Conservation (phyloP, 2,329 filamentous ascomycete genomes). For the Epichloe amarillans region DNA sequence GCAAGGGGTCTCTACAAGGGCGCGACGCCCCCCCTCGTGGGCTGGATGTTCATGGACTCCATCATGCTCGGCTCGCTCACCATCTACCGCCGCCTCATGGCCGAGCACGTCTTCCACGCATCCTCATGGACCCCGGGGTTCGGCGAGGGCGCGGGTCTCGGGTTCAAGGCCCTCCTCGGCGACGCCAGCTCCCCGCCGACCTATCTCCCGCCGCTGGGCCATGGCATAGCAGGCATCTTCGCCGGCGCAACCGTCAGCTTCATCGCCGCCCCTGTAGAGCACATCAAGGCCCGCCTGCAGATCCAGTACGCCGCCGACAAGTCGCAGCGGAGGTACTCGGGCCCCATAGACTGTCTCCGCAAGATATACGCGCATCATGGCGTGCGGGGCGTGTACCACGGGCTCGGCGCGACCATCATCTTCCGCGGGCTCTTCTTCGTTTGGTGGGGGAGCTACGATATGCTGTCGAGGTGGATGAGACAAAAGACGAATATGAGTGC, state of each 20-base stretch:
- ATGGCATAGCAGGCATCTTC: constrained; percentile 76
- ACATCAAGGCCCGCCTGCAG: constrained; percentile 87
- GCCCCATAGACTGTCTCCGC: constrained; percentile 69
- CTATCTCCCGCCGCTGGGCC: constrained; percentile 61
- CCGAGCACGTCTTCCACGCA: constrained; percentile 63
- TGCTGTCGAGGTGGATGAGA: constrained; percentile 58
- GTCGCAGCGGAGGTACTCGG: constrained; percentile 64
- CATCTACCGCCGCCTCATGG: constrained; percentile 73
- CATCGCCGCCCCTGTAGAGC: constrained; percentile 86
- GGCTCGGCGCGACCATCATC: constrained; percentile 69
- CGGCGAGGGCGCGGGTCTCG: constrained; percentile 9
- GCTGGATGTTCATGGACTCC: constrained; percentile 97
- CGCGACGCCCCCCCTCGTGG: constrained; percentile 72
- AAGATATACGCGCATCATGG: constrained; percentile 65
- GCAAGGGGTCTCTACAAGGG: constrained; percentile 84
- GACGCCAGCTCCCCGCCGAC: constrained; percentile 4
- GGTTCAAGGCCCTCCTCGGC: constrained; percentile 4
- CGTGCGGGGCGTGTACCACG: constrained; percentile 69
- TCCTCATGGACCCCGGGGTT: constrained; percentile 16
- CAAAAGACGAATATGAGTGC: constrained; percentile 56
- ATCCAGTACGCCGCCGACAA: constrained; percentile 82
- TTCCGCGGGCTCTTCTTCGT: constrained; percentile 94
- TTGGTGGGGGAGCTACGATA: constrained; percentile 96
- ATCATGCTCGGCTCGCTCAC: constrained; percentile 85
- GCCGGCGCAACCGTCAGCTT: constrained; percentile 85